Percentiles rank a stretch among this genome's conserved stretches.
Conservation (phyloP, 176 grass and related monocot species). For the Zea luxurians region DNA sequence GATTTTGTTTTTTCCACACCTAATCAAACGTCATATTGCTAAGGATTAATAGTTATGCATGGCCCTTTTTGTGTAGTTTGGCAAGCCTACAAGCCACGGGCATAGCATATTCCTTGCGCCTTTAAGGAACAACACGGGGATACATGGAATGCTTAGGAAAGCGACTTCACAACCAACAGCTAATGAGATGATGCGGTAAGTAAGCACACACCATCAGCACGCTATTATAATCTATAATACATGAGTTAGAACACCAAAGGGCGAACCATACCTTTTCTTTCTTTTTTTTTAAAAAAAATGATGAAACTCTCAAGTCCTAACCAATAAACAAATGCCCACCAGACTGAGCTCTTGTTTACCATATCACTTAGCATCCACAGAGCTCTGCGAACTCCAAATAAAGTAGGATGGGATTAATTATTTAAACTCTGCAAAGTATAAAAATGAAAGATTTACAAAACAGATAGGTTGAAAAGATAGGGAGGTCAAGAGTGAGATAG, state of each 20-base stretch:
- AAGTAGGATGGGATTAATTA: neutral
- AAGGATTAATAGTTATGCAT: too few species aligned
- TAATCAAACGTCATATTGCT: neutral
- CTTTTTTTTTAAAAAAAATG: neutral
- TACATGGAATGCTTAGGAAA: neutral
- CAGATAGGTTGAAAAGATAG: too few species aligned
- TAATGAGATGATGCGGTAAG: neutral
- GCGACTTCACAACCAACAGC: constrained; percentile 1
- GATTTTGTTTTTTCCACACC: too few species aligned
- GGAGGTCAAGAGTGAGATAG: neutral
- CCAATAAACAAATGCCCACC: neutral
- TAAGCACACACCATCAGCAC: neutral
- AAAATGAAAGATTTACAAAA: too few species aligned
- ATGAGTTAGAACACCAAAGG: neutral
- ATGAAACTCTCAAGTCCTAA: neutral
- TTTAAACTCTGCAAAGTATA: too few species aligned
- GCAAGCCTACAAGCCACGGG: neutral
- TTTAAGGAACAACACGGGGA: neutral
- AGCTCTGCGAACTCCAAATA: neutral
- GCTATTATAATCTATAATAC: neutral
- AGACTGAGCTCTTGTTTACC: neutral
- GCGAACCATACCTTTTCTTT: neutral
- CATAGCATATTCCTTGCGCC: neutral
- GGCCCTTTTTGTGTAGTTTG: neutral
- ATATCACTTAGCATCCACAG: neutral